Conservation (phyloP, 257 asterid species). For the Cordia subcordata region DNA sequence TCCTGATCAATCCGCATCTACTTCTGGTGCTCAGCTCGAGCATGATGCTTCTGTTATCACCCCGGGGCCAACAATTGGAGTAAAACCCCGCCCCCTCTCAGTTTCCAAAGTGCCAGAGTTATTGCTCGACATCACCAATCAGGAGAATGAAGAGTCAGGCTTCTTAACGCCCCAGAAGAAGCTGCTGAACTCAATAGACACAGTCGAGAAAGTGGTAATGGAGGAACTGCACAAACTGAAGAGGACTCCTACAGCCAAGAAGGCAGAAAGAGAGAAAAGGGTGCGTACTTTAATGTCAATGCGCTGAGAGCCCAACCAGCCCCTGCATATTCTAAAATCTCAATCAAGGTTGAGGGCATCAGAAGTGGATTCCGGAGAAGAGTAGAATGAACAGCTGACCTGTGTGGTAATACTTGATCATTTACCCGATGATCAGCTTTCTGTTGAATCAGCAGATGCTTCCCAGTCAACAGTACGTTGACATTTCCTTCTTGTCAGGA, state of each 20-base stretch:
- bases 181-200: conserved; percentile 62
- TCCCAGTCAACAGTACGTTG: conserved; percentile 32
- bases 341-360: conserved; percentile 59
- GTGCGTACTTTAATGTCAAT: conserved; percentile 67
- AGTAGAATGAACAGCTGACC: conserved; percentile 19
- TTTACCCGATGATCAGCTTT: conserved; percentile 42
- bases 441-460: background rate
- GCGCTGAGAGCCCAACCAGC: conserved; percentile 36
- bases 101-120: conserved; percentile 64
- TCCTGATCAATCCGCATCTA: conserved; percentile 35
- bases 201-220: conserved; percentile 63
- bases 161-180: conserved; percentile 62
- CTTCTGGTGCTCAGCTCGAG: conserved; percentile 62
- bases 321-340: conserved; percentile 8
- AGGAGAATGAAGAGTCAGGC: conserved; percentile 31
- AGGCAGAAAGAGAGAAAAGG: conserved; percentile 53
- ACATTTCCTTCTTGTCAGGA: conserved; percentile 1
- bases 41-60: conserved; percentile 33
- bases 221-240: conserved; percentile 59
- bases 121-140: conserved; percentile 54
- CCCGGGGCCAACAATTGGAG: conserved; percentile 36
- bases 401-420: conserved; percentile 32
- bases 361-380: conserved; percentile 16
- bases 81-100: conserved; percentile 27
- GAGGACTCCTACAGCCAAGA: conserved; percentile 67